Conservation (phyloP, 1,284 basidiomycete genomes). For the Melampsora larici-populina region DNA sequence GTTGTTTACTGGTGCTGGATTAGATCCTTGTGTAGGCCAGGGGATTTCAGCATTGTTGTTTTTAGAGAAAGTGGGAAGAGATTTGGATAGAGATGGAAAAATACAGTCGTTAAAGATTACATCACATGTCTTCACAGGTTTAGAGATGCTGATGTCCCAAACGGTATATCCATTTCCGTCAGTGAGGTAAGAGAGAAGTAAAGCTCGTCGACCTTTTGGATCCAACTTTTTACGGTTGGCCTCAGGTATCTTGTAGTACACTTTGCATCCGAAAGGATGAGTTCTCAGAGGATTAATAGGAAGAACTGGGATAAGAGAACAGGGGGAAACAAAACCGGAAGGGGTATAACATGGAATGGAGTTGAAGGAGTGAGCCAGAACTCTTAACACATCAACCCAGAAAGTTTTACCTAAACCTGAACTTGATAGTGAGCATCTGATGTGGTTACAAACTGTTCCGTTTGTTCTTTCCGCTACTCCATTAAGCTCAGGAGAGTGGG, state of each 20-base stretch:
- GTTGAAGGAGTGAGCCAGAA: neutral
- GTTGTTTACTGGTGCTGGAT: too few relatives aligned
- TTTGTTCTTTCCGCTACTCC: constrained; percentile 24
- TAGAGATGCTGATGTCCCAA: neutral
- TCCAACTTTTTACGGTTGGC: constrained; percentile 9
- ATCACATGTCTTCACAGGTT: neutral
- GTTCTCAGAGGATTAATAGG: neutral
- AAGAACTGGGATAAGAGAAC: neutral
- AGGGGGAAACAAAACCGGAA: neutral
- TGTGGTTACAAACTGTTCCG: neutral
- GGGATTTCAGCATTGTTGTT: too few relatives aligned
- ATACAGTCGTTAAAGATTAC: neutral
- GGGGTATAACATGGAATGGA: constrained; percentile 17
- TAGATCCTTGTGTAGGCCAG: too few relatives aligned
- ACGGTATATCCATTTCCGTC: neutral
- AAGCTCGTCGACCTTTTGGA: neutral
- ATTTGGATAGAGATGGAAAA: neutral
- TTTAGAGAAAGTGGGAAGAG: too few relatives aligned
- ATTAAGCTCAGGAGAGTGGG: constrained; percentile 26
- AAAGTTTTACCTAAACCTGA: constrained; percentile 4
- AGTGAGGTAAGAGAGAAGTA: constrained; percentile 10
- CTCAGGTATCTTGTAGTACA: constrained; percentile 12
- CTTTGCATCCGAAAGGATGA: constrained; percentile 19
- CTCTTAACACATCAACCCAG: neutral
- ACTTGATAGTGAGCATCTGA: neutral